Conservation (phyloP, 2,329 filamentous ascomycete species). For the Colletotrichum chlorophyti region DNA sequence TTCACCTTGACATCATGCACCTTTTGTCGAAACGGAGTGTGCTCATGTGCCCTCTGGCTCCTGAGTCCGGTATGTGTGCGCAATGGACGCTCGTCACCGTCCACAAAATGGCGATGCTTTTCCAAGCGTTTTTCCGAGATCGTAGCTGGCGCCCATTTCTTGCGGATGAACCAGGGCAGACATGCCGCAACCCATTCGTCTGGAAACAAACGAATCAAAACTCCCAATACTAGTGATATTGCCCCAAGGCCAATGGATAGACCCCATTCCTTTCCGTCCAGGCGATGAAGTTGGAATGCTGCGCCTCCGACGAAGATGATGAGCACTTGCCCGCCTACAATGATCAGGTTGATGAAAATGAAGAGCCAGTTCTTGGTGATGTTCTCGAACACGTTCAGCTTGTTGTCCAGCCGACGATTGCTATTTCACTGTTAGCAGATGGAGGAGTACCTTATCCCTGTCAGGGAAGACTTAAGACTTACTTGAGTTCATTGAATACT, state of each 20-base stretch:
- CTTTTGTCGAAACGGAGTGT: constrained; percentile 37
- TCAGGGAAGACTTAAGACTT: too few relatives aligned
- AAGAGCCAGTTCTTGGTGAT: constrained; percentile 83
- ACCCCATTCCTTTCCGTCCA: constrained; percentile 81
- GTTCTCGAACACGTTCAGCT: constrained; percentile 87
- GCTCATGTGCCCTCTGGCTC: constrained; percentile 37
- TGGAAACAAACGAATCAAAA: constrained; percentile 75
- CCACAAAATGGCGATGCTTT: constrained; percentile 25
- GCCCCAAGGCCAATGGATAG: constrained; percentile 79
- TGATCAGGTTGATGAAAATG: constrained; percentile 78
- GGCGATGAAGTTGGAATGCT: constrained; percentile 70
- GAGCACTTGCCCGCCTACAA: constrained; percentile 83
- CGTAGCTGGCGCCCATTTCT: constrained; percentile 34
- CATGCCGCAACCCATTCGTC: constrained; percentile 56
- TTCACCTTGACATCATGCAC: constrained; percentile 38
- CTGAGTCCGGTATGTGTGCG: constrained; percentile 39
- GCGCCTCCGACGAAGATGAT: constrained; percentile 83
- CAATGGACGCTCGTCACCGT: constrained; percentile 35
- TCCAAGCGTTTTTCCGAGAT: constrained; percentile 31
- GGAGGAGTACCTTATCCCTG: too few relatives aligned
- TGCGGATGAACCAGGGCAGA: constrained; percentile 37
- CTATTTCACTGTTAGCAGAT: constrained; percentile 45
- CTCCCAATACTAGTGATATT: constrained; percentile 77
- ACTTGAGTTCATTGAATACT: constrained; percentile 60
- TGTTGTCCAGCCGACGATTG: constrained; percentile 85